Evolutionary conservation across 2,329 filamentous ascomycete genomes (phyloP), one percentile per base, ranked within the genome.

Genomic region (Aspergillus intermedius): DNA sequence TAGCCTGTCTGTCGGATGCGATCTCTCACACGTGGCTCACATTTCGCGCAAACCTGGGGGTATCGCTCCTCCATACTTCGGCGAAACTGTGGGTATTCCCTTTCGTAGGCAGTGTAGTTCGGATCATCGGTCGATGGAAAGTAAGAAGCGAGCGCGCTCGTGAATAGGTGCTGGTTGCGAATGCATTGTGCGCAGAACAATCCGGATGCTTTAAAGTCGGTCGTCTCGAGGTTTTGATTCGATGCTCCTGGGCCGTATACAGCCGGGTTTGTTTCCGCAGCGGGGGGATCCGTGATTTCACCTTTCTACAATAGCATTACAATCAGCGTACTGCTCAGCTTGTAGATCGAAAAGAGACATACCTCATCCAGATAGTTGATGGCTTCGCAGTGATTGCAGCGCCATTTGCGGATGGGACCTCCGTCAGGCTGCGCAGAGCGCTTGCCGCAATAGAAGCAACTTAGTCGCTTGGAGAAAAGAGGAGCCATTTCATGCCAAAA

Each of bases 311-410:
- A 9, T 9, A 30, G 34, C 44, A 34, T 40, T n/a, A 61, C 2
- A 50, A 12, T 43, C 23, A 22, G 28, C 25, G 3, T 54, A 58
- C 57, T 55, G 50, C 58, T 61, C 45, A 60, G 54, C 12, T 8
- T 44, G 19, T 47, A 46, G 28, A 40, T 43, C 49, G 19, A 17
- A 49, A 25, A 44, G 37, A 21, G 40, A 64, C 74, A 51, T 72
- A 93, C 90, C 74, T 91, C 78, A 65, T 98, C 93, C 28, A 96
- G 76, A 72, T 88, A 87, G 69, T 97, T 98, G 50, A 85, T 83
- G 15, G 91, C 87, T 60, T 93, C 87, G 74, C 93, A 98, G 52
- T 79, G 74, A 17, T 78, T 71, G 69, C 90, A 95, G 42, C 83
- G 75, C 70, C 91, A 95, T 60, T 82, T 78, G 64, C 76, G 77